Percentiles rank a stretch among this genome's conserved stretches.
phyloP scores from a whole-genome alignment of 1,284 basidiomycete genomes.

The Phellinidium pouzarii region DNA sequence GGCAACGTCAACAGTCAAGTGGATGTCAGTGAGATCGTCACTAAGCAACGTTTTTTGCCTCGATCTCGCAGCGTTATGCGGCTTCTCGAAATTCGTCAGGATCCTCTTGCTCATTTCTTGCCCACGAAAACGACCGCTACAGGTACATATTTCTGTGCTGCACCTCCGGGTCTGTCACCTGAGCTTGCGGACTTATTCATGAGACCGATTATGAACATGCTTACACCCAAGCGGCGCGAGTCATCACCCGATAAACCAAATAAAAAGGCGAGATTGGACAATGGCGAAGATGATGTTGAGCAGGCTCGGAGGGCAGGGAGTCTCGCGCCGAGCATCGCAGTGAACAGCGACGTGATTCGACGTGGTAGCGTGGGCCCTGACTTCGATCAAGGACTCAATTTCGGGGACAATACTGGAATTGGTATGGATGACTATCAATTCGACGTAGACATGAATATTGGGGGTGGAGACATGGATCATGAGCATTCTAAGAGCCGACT shows the following conservation, averaged over 20 bases:
- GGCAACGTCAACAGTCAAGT: conserved; percentile 61
- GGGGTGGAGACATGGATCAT: conserved; percentile 31
- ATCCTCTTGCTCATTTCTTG: conserved; percentile 80
- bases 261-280: conserved; percentile 56
- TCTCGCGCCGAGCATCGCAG: conserved; percentile 42
- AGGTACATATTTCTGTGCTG: conserved; percentile 73
- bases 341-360: conserved; percentile 54
- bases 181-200: conserved; percentile 81
- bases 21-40: conserved; percentile 71
- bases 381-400: conserved; percentile 45
- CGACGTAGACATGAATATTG: conserved; percentile 35
- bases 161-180: conserved; percentile 73
- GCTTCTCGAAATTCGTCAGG: conserved; percentile 76
- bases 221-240: conserved; percentile 47
- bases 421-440: conserved; percentile 62
- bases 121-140: conserved; percentile 68
- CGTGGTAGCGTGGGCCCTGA: conserved; percentile 43
- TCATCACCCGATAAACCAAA: conserved; percentile 48
- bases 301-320: conserved; percentile 52
- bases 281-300: conserved; percentile 48
- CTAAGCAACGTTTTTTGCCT: conserved; percentile 77
- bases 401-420: conserved; percentile 44
- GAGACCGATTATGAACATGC: conserved; percentile 54
- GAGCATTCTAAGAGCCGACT: conserved; percentile 49
- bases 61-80: conserved; percentile 77